A percentile compares a stretch with the other conserved stretches of the same genome.
These are phyloP conservation scores for Grammothele lineata DNA, from an alignment of 768 basidiomycete genomes.

Conservation along the genomic window DNA sequence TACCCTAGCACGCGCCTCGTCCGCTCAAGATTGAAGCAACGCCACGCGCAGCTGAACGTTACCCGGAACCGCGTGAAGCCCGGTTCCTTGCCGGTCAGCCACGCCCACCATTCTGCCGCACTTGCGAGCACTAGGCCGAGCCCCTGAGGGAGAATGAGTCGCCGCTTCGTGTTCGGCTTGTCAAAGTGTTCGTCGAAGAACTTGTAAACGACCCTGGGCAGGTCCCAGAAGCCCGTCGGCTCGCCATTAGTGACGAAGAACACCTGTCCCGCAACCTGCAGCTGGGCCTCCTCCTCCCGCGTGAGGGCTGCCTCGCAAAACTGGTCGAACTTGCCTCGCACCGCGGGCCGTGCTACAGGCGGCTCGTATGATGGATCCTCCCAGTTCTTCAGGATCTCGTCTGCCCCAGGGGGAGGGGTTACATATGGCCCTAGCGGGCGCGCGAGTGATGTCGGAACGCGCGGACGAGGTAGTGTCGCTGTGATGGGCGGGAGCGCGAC, in stretches of 20 bases:
- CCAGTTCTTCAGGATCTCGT: constrained; percentile 55
- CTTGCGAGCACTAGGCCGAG: constrained; percentile 71
- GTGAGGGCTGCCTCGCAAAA: constrained; percentile 58
- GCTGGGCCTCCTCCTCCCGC: constrained; percentile 47
- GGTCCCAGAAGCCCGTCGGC: constrained; percentile 95
- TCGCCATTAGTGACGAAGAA: constrained; percentile 99
- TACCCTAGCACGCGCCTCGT: constrained; percentile 89
- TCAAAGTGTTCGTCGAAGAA: constrained; percentile 44
- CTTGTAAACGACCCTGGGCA: constrained; percentile 76
- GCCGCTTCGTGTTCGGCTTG: constrained; percentile 44
- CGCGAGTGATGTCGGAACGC: constrained; percentile 74
- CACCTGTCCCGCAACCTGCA: constrained; percentile 86
- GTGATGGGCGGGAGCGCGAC: constrained; percentile 57
- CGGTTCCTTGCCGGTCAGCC: constrained; percentile 72
- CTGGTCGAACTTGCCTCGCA: constrained; percentile 78
- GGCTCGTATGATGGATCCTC: constrained; percentile 39
- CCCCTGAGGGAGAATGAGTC: constrained; percentile 48
- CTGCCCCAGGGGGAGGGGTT: constrained; percentile 52
- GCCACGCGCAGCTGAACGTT: constrained; percentile 67
- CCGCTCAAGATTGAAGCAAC: constrained; percentile 95
- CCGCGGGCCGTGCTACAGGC: constrained; percentile 46
- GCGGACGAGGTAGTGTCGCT: constrained; percentile 57
- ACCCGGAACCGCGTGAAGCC: constrained; percentile 86
- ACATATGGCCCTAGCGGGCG: constrained; percentile 83
- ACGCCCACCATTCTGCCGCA: constrained; percentile 68